Base-by-base conservation (phyloP, 306 rosid genomes). In the Dryas alaskensis region DNA sequence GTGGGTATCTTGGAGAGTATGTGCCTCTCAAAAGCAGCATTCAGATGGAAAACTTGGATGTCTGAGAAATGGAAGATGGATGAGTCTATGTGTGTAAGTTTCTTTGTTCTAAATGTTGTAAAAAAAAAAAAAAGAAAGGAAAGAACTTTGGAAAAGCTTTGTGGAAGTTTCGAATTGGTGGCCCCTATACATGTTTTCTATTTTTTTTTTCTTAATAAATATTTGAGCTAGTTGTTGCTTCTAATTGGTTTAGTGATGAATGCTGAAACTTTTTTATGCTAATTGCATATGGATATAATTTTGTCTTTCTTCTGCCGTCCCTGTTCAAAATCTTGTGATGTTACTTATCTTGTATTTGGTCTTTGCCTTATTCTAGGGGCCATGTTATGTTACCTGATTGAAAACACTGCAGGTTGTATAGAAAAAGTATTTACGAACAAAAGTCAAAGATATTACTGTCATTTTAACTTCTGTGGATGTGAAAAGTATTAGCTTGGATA, bases 1-100 rank as follows among this genome's bases (percentile, higher is more conserved):
- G 99, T 47, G 99, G 98, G 0, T 95, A 95, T 72, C 99, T 94
- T 16, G 99, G 99, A 12, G 99, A 94, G 73, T 94, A 92, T 64
- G 99, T 95, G 81, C 99, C 99, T 48, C 85, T 94, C 7, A 94
- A 94, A 78, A 94, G 98, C 85, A 94, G 88, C 83, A 75, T 94
- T 86, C 98, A 94, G 73, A 87, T 92, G 99, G 99, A 94, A 61
- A 85, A 88, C 75, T 58, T 92, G 84, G 99, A 84, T 80, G 84
- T 76, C 57, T 94, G 87, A 90, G 69, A 10, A n/a, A 11, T 52
- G 47, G 63, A 8, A 17, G 6, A 16, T 40, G 22, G 27, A 54
- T 43, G 27, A 6, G 52, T 73, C 78, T 27, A 19, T 19, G 60
- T 62, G 61, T 85, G 80, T 81, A 84, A 85, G 86, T 82, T 81